Evolutionary conservation across 495 filamentous ascomycete species (phyloP), one percentile per base, ranked within the genome.

Genomic region (Darksidea phi): DNA sequence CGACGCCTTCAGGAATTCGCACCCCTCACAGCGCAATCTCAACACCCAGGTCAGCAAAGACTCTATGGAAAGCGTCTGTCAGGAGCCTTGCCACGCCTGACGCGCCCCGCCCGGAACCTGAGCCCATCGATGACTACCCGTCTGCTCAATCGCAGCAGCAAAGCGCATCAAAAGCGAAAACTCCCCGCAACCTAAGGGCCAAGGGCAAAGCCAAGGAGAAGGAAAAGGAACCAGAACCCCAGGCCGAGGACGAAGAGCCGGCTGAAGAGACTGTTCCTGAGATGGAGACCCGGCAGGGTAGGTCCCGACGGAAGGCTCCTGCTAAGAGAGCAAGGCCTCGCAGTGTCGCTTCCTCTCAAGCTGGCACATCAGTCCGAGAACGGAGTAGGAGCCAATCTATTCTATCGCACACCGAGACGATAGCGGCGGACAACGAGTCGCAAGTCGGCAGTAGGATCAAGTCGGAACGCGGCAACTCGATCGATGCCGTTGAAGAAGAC

Each of bases 401-500:
- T 12, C 67, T 75, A 32, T 85, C 82, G 2, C 80, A 82, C 37
- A 78, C 80, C 32, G 83, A 80, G 54, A 82, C 83, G 32, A 69
- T 77, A 1, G 75, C 75, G n/a, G 63, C 75, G 28, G 84, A 84
- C 45, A 66, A 63, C 13, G 74, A 76, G 6, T 71, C 79, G 25
- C 67, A 67, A 38, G 60, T 71, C 2, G 74, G 73, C 4, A 71
- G 78, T 51, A 78, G 73, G 41, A 79, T 91, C 59, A 92, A 92
- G 74, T 77, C 81, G 47, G 89, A 94, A 71, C 83, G 77, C 4
- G 78, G 73, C 18, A 87, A 85, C 1, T 85, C 88, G 12, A 72
- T 75, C 36, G 68, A 73, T 23, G 63, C 76, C 24, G 64, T 74
- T 6, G 72, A 72, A 6, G 70, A 74, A 18, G 63, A 67, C 2